Percentiles rank a stretch among this genome's conserved stretches.
Conservation (phyloP, 768 basidiomycete species). For the Mycena polygramma region DNA sequence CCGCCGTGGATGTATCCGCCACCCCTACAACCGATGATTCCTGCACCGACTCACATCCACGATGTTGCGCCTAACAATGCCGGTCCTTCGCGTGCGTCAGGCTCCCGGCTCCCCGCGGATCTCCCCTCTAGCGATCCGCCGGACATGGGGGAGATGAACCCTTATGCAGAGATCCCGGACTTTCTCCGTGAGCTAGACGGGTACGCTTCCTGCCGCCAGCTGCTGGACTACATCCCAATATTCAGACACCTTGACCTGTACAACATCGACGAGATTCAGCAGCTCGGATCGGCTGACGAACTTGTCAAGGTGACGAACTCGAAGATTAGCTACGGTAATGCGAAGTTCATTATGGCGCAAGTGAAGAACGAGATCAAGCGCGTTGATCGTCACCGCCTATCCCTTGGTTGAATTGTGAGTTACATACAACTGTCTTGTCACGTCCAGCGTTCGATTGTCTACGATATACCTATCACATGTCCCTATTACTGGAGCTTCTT, state of each 20-base stretch:
- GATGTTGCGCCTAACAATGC: neutral
- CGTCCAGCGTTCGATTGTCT: no score
- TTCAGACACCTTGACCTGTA: constrained; percentile 18
- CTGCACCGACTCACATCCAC: neutral
- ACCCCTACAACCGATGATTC: constrained; percentile 1
- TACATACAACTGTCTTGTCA: no score
- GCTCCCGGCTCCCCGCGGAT: neutral
- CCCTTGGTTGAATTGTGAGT: neutral
- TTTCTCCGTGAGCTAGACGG: constrained; percentile 13
- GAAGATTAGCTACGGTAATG: constrained; percentile 14
- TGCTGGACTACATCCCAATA: neutral
- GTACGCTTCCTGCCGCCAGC: neutral
- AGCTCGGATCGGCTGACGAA: neutral
- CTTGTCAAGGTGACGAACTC: neutral
- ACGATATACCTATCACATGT: neutral
- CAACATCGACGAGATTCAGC: constrained; percentile 27
- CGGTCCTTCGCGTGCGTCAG: neutral
- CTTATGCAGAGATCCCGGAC: constrained; percentile 13
- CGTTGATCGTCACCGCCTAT: neutral
- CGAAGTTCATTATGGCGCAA: constrained; percentile 12
- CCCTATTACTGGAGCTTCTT: neutral
- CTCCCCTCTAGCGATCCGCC: constrained; percentile 20
- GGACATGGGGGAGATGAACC: constrained; percentile 13
- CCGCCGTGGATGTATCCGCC: neutral
- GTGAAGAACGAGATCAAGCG: constrained; percentile 17